Base-by-base conservation (phyloP, 352 stramenopile genomes). In the Globisporangium yorkense region DNA sequence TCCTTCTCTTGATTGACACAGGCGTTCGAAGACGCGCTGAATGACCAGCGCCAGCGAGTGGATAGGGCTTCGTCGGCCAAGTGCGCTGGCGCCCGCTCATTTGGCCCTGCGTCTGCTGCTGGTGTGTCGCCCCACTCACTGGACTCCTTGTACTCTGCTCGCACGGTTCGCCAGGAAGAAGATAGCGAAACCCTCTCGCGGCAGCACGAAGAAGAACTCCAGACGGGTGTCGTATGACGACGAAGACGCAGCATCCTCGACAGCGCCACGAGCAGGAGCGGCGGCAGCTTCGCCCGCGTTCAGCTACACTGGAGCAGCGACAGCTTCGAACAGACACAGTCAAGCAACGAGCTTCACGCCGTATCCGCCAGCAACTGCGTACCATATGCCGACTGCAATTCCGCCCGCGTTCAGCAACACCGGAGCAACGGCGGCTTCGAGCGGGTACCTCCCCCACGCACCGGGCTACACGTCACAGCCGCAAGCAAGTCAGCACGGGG, bases 11-110 rank as follows among this genome's bases (percentile, higher is more conserved):
- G 12, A 7, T 6, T 37, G 8, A 8, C 27, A n/a, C 57, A 90
- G 80, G 80, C 80, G 5, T 91, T 91, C 62, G 80, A 91, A 70
- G 73, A 87, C 24, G 80, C 80, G 4, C 61, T 91, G 51, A 67
- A 54, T 3, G 80, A 83, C 46, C 74, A 85, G 64, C 61, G 65
- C 4, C 48, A 67, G 21, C 65, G 61, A 24, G 24, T 31, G 10
- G 7, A 41, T 18, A 31, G 31, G 13, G n/a, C 51, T 27, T 31
- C 44, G n/a, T 31, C 44, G 44, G 31, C 21, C 44, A 49, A 20
- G 44, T 49, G n/a, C n/a, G 44, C 37, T n/a, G 16, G 12, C 18
- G 35, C 9, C 18, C 35, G 35, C 13, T 5, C 37, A 12, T 18
- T 43, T 18, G 37, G 12, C 13, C 18, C 13, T 18, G 37, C 12